Conservation (phyloP, 805 yeast species). For the Starmerella stigmatis region DNA sequence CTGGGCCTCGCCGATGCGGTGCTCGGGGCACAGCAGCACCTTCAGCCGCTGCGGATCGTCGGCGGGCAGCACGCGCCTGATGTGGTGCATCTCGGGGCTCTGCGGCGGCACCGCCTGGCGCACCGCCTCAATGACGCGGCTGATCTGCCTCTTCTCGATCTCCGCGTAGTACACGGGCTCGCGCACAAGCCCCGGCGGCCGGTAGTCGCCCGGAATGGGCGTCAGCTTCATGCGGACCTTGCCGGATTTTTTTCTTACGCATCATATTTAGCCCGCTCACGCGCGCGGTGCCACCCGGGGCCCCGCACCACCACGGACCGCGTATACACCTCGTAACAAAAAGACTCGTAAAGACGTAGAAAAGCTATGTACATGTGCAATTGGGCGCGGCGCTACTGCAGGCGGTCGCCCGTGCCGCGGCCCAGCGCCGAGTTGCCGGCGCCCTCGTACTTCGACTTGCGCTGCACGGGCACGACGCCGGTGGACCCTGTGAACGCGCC, state of each 20-base stretch:
- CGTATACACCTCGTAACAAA: too few relatives aligned
- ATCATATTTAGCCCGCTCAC: background rate
- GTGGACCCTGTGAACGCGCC: conserved; percentile 30
- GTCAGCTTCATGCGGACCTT: conserved; percentile 6
- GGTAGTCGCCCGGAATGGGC: conserved; percentile 20
- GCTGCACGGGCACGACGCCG: conserved; percentile 23
- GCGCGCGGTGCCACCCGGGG: background rate
- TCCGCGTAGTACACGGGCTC: conserved; percentile 22
- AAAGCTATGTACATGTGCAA: background rate
- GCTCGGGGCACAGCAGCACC: conserved; percentile 15
- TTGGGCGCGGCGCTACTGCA: conserved; percentile 4
- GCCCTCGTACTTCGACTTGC: conserved; percentile 32
- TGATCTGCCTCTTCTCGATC: conserved; percentile 16
- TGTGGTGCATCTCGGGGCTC: conserved; percentile 28
- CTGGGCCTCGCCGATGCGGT: conserved; percentile 9
- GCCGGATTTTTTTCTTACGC: background rate
- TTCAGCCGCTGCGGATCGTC: conserved; percentile 5
- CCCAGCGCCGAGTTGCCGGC: conserved; percentile 32
- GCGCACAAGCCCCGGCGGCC: conserved; percentile 23
- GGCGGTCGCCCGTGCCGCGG: conserved; percentile 23
- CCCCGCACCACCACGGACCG: background rate
- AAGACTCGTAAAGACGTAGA: too few relatives aligned
- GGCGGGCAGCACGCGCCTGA: conserved; percentile 30
- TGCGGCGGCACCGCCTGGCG: conserved; percentile 30
- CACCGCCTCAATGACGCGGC: conserved; percentile 18